Percentiles rank a stretch among this genome's conserved stretches.
Conservation (phyloP, 768 basidiomycete species). For the Leccinellum luteum region DNA sequence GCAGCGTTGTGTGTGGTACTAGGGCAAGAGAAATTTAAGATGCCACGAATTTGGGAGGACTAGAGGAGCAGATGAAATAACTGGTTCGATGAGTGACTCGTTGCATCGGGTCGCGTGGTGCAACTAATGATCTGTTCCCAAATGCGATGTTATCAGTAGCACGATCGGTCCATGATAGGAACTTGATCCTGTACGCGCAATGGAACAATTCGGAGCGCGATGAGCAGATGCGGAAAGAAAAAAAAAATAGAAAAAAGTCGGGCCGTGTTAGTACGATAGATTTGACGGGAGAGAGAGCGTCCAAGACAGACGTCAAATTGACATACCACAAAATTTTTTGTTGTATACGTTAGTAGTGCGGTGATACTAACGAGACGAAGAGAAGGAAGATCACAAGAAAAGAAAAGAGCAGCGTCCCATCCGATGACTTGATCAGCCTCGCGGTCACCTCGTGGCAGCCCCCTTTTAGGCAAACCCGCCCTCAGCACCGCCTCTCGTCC, state of each 20-base stretch:
- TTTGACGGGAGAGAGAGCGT: not conserved
- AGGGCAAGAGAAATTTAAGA: slow-evolving; percentile 11
- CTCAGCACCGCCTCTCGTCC: slow-evolving; percentile 3
- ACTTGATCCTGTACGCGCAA: slow-evolving; percentile 14
- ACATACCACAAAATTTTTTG: slow-evolving; percentile 10
- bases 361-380: slow-evolving; percentile 3
- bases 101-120: slow-evolving; percentile 28
- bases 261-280: slow-evolving; percentile 2
- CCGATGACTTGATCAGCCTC: slow-evolving; percentile 18
- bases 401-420: not conserved
- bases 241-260: slow-evolving; percentile 3
- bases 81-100: slow-evolving; percentile 25
- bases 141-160: slow-evolving; percentile 30
- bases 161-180: slow-evolving; percentile 35
- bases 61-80: slow-evolving; percentile 18
- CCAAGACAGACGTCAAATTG: not conserved
- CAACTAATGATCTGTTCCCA: slow-evolving; percentile 14
- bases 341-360: slow-evolving; percentile 5
- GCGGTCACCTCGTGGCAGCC: slow-evolving; percentile 25
- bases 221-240: not conserved
- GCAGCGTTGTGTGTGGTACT: not conserved
- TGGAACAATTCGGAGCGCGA: slow-evolving; percentile 24
- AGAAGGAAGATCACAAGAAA: not conserved
- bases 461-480: slow-evolving; percentile 3
- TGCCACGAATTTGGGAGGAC: slow-evolving; percentile 12